Evolutionary conservation across 306 rosid genomes (phyloP).

Genomic region (Trifolium pratense): DNA sequence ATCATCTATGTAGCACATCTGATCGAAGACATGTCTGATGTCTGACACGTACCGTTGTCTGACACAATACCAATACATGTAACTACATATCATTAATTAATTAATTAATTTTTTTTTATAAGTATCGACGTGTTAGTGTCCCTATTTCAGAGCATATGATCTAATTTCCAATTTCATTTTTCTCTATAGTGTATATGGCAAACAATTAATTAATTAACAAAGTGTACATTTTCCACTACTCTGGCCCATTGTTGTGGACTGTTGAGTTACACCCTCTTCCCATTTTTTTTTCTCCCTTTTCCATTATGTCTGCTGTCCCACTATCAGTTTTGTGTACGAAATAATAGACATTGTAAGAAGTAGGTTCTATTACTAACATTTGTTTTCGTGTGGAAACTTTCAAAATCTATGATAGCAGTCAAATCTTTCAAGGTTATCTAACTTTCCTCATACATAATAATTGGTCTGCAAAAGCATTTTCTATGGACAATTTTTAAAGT

Average conservation of each 20-base stretch:
- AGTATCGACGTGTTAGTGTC: too few species aligned
- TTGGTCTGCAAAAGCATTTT: background rate
- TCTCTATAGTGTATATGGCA: background rate
- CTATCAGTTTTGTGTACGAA: conserved; percentile 28
- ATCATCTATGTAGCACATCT: background rate
- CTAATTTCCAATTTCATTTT: too few species aligned
- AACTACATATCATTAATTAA: too few species aligned
- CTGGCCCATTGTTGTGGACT: background rate
- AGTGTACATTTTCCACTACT: conserved; percentile 27
- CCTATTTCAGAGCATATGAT: too few species aligned
- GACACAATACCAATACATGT: too few species aligned
- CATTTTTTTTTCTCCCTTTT: background rate
- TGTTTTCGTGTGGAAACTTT: conserved; percentile 26
- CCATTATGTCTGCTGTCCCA: conserved; percentile 41
- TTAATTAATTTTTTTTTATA: too few species aligned
- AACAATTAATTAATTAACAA: too few species aligned
- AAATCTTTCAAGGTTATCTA: background rate
- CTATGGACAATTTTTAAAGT: background rate
- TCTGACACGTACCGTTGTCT: too few species aligned
- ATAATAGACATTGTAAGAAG: background rate
- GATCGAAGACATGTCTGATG: too few species aligned
- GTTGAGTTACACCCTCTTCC: conserved; percentile 9
- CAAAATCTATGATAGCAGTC: conserved; percentile 7
- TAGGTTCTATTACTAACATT: conserved; percentile 18
- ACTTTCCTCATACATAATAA: background rate